A percentile compares a stretch with the other conserved stretches of the same genome.
Conservation (phyloP, 169 alveolate species). For the Plasmodium vivax region DNA sequence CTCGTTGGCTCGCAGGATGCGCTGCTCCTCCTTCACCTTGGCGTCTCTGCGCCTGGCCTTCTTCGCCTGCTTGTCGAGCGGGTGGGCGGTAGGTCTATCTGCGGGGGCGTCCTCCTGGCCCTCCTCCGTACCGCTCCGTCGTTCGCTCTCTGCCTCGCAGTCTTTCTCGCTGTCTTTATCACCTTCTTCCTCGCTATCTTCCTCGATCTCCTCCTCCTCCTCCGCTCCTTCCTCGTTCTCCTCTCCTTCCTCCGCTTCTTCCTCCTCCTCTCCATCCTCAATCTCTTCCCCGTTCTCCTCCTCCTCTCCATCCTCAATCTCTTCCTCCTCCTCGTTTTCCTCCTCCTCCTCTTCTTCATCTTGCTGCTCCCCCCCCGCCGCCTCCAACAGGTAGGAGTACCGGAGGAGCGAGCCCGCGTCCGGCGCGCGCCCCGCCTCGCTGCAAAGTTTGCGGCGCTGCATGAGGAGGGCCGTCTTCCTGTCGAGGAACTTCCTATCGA, state of each 20-base stretch:
- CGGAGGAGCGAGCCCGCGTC: slow-evolving; percentile 13
- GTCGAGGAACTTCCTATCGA: slow-evolving; percentile 17
- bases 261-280: not conserved
- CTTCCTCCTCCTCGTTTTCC: not conserved
- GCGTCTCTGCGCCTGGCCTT: slow-evolving; percentile 17
- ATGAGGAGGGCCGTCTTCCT: slow-evolving; percentile 49
- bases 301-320: not conserved
- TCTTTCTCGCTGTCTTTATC: not conserved
- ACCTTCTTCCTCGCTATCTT: not conserved
- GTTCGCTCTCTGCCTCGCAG: no score
- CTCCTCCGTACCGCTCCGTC: not conserved
- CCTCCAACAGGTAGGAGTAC: slow-evolving; percentile 16
- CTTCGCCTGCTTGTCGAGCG: not conserved
- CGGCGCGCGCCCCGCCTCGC: not conserved
- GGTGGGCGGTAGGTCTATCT: not conserved
- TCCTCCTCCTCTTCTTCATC: not conserved
- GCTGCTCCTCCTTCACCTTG: slow-evolving; percentile 1
- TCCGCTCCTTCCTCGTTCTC: no score
- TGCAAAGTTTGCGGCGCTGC: not conserved
- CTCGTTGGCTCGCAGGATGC: not conserved
- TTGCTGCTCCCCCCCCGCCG: not conserved
- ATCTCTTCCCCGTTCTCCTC: not conserved
- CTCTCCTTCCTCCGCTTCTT: no score
- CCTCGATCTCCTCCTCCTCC: no score
- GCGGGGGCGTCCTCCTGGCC: not conserved